phyloP scores from a whole-genome alignment of 148 eudicot species.

The Fallopia convolvulus region DNA sequence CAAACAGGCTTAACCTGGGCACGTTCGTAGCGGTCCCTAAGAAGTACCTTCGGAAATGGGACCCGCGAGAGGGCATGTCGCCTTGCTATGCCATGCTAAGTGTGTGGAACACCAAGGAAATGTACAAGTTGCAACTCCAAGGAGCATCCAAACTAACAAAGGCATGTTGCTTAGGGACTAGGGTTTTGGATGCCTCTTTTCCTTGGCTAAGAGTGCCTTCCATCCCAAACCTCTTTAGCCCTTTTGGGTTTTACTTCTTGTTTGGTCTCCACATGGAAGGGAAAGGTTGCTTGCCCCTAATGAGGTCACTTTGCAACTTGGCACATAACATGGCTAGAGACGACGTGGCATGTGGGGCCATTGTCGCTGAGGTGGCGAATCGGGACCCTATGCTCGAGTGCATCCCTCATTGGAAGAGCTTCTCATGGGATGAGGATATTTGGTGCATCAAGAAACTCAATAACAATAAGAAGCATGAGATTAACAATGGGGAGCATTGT shows the following conservation, averaged over 20 bases:
- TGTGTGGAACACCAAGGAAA: slow-evolving; percentile 81
- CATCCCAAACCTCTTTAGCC: slow-evolving; percentile 55
- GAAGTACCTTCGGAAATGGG: slow-evolving; percentile 33
- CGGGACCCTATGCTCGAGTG: slow-evolving; percentile 53
- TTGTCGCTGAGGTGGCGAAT: slow-evolving; percentile 78
- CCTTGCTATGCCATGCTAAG: slow-evolving; percentile 68
- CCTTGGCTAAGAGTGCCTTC: slow-evolving; percentile 91
- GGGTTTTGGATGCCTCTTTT: slow-evolving; percentile 56
- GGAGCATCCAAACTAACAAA: slow-evolving; percentile 53
- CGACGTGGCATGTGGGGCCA: slow-evolving; percentile 46
- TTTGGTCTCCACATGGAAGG: slow-evolving; percentile 85
- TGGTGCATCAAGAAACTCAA: slow-evolving; percentile 73
- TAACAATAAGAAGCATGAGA: background rate
- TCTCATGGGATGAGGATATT: slow-evolving; percentile 72
- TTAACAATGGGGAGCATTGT: background rate
- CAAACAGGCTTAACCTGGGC: slow-evolving; percentile 55
- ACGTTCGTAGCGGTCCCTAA: slow-evolving; percentile 72
- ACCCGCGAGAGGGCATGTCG: slow-evolving; percentile 38
- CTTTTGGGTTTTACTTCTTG: slow-evolving; percentile 68
- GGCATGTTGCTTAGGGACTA: slow-evolving; percentile 47
- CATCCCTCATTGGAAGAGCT: slow-evolving; percentile 73
- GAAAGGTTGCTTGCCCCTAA: slow-evolving; percentile 40
- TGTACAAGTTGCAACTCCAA: slow-evolving; percentile 62
- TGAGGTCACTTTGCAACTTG: slow-evolving; percentile 62
- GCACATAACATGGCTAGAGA: slow-evolving; percentile 71